Percentiles rank a stretch among this genome's conserved stretches.
Conservation (phyloP, 257 asterid genomes). For the Coffea canephora region DNA sequence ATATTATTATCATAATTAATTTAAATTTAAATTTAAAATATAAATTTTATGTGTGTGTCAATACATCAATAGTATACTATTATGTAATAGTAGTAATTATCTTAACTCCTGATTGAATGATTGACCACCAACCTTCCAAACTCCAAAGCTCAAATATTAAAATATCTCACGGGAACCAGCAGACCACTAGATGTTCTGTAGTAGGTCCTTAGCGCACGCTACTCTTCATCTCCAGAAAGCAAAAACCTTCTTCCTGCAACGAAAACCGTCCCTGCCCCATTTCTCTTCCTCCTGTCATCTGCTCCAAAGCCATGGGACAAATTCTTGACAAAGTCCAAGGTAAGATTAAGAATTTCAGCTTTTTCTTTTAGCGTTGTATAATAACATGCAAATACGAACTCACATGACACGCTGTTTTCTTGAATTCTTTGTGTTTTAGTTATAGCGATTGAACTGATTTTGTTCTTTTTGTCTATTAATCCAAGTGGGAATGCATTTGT, state of each 20-base stretch:
- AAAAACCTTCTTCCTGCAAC: no score
- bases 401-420: background rate
- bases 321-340: conserved; percentile 71
- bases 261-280: no score
- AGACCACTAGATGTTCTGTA: background rate
- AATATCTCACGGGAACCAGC: background rate
- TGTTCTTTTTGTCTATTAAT: background rate
- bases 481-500: background rate
- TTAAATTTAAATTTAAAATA: no score
- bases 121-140: background rate
- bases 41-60: no score
- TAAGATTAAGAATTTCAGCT: conserved; percentile 19
- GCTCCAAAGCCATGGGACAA: conserved; percentile 68
- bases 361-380: background rate
- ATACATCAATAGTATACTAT: no score
- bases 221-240: background rate
- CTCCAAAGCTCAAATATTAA: conserved; percentile 5
- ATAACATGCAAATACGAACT: background rate
- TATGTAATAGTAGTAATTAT: no score
- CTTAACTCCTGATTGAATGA: background rate
- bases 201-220: background rate
- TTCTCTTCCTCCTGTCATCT: background rate
- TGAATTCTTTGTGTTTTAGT: background rate
- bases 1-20: no score
- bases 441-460: background rate